Percentiles rank a stretch among this genome's conserved stretches.
These are phyloP conservation scores for Adansonia gregorii DNA, from an alignment of 441 rosid species.

Conservation along the genomic window DNA sequence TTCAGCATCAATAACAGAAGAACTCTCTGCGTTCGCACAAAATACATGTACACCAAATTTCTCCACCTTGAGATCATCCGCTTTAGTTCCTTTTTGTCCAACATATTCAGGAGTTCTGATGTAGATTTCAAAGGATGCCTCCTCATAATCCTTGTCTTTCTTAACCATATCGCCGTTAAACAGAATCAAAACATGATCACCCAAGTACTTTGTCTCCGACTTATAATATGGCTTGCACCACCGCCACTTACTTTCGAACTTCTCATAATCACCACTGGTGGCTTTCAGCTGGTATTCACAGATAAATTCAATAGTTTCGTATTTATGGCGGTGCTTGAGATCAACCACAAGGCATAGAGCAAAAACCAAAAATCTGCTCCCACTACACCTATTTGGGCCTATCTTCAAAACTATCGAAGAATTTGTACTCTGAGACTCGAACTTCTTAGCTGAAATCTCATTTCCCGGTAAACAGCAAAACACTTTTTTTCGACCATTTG, in stretches of 20 bases:
- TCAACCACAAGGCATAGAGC: not conserved
- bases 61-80: not conserved
- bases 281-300: not conserved
- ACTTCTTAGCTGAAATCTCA: not conserved
- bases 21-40: not conserved
- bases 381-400: not conserved
- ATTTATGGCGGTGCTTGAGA: not conserved
- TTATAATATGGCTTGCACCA: not conserved
- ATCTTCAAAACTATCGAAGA: not conserved
- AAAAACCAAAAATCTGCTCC: slow-evolving; percentile 5
- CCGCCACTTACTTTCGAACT: not conserved
- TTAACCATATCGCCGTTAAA: not conserved
- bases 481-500: no score
- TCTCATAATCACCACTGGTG: not conserved
- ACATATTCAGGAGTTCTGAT: not conserved
- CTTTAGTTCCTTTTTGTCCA: not conserved
- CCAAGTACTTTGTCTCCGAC: not conserved
- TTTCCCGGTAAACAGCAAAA: not conserved
- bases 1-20: not conserved
- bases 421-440: not conserved
- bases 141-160: not conserved
- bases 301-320: not conserved
- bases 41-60: not conserved
- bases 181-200: not conserved
- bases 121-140: not conserved